Percentiles rank a stretch among this genome's conserved stretches.
phyloP scores from a whole-genome alignment of 805 yeast genomes.

The Metschnikowia arizonensis region DNA sequence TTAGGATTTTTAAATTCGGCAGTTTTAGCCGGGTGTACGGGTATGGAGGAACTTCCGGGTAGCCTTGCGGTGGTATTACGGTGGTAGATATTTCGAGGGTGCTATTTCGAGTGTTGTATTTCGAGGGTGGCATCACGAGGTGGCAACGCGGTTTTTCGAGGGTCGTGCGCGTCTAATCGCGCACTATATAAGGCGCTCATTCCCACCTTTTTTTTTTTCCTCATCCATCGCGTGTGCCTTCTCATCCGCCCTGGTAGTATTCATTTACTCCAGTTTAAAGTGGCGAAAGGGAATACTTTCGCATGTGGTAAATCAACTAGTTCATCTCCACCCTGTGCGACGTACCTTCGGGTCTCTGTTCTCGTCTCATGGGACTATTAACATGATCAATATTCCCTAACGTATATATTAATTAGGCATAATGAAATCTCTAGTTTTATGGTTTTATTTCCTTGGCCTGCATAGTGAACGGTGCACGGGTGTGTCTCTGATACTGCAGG shows the following conservation, averaged over 20 bases:
- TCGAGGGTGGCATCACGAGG: no score
- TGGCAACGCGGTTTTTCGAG: no score
- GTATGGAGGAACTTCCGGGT: no score
- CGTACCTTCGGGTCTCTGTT: slow-evolving; percentile 16
- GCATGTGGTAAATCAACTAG: slow-evolving; percentile 39
- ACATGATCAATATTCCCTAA: slow-evolving; percentile 18
- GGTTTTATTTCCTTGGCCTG: background rate
- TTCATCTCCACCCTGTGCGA: slow-evolving; percentile 46
- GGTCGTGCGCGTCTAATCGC: slow-evolving; percentile 4
- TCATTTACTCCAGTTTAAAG: slow-evolving; percentile 47
- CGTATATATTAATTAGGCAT: no score
- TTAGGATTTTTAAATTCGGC: no score
- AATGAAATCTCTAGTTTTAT: no score
- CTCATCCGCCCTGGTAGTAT: slow-evolving; percentile 46
- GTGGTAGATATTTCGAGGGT: no score
- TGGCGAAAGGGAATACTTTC: slow-evolving; percentile 45
- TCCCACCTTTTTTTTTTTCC: background rate
- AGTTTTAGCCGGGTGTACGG: no score
- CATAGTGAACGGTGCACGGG: background rate
- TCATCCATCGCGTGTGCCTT: slow-evolving; percentile 43
- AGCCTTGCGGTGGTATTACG: no score
- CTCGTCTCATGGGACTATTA: slow-evolving; percentile 21
- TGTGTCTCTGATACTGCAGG: background rate
- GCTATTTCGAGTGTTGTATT: no score
- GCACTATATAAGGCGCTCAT: background rate